Evolutionary conservation across 345 rosid species (phyloP).

Genomic region (Cardamine resedifolia): DNA sequence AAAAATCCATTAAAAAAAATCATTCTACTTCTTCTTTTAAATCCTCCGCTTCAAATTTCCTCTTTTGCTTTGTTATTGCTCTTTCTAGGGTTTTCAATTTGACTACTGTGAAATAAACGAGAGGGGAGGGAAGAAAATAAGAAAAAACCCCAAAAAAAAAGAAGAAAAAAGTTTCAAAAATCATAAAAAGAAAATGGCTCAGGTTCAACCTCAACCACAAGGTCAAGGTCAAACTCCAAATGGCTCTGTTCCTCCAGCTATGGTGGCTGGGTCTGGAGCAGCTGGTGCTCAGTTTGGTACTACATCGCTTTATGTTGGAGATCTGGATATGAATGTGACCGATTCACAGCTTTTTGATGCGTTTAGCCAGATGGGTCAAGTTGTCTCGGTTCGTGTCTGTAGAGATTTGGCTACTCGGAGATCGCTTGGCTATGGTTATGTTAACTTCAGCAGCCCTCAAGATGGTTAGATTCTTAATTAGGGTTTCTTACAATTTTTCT

Average conservation of each 20-base stretch:
- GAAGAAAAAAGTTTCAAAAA: constrained; percentile 11
- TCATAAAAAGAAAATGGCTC: constrained; percentile 51
- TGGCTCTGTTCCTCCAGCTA: constrained; percentile 33
- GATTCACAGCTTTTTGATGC: constrained; percentile 84
- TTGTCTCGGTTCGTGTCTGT: constrained; percentile 81
- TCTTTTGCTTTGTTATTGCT: not conserved
- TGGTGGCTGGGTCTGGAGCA: constrained; percentile 1
- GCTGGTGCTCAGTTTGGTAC: constrained; percentile 52
- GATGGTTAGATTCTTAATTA: constrained; percentile 59
- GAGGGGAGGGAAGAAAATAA: constrained; percentile 75
- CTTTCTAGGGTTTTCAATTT: constrained; percentile 35
- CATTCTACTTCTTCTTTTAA: not conserved
- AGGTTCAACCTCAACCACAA: constrained; percentile 48
- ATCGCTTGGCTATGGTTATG: constrained; percentile 92
- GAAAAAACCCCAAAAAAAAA: constrained; percentile 23
- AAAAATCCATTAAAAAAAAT: constrained; percentile 26
- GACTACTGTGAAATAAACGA: constrained; percentile 40
- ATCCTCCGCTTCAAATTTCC: not conserved
- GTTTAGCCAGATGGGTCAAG: constrained; percentile 80
- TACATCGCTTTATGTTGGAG: constrained; percentile 92
- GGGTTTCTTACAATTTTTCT: no score
- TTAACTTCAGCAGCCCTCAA: constrained; percentile 65
- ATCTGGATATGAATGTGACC: constrained; percentile 72
- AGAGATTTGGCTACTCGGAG: constrained; percentile 70
- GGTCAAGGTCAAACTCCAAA: constrained; percentile 44